Percentiles rank a stretch among this genome's conserved stretches.
Conservation (phyloP, 2,329 filamentous ascomycete species). For the Ophiostoma piceae region DNA sequence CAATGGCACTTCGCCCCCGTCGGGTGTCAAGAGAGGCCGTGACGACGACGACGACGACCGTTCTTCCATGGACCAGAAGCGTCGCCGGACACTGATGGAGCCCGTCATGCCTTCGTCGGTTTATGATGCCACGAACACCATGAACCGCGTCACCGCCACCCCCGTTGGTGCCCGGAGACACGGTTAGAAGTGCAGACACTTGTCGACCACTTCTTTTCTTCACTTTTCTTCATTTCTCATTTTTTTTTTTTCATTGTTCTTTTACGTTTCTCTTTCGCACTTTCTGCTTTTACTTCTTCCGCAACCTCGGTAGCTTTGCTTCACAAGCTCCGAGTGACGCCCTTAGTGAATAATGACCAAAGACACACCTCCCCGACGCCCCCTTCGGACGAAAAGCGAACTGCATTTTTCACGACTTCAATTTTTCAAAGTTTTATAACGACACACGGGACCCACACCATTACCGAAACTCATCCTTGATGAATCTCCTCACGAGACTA, state of each 20-base stretch:
- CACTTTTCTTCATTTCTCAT: background rate
- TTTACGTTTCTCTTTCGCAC: background rate
- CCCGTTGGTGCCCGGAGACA: slow-evolving; percentile 32
- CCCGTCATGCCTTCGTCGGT: slow-evolving; percentile 33
- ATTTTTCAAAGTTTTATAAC: slow-evolving; percentile 16
- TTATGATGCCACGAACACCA: slow-evolving; percentile 29
- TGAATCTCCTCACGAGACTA: slow-evolving; percentile 22
- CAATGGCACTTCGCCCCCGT: slow-evolving; percentile 52
- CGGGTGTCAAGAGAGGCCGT: slow-evolving; percentile 39
- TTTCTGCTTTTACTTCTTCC: slow-evolving; percentile 22
- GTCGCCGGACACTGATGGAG: slow-evolving; percentile 35
- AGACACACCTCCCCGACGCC: slow-evolving; percentile 14
- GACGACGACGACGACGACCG: slow-evolving; percentile 42
- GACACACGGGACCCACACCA: slow-evolving; percentile 27
- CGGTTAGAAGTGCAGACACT: slow-evolving; percentile 24
- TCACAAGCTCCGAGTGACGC: background rate
- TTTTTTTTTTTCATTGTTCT: background rate
- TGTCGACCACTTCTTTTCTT: background rate
- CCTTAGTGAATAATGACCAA: slow-evolving; percentile 26
- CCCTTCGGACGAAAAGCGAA: slow-evolving; percentile 22
- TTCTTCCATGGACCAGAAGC: slow-evolving; percentile 34
- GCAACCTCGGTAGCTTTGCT: slow-evolving; percentile 16
- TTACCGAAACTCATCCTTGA: slow-evolving; percentile 11
- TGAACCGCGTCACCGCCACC: slow-evolving; percentile 29
- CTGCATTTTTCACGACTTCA: slow-evolving; percentile 25